Percentiles rank a stretch among this genome's conserved stretches.
Conservation (phyloP, 257 asterid species). For the Salvia splendens region DNA sequence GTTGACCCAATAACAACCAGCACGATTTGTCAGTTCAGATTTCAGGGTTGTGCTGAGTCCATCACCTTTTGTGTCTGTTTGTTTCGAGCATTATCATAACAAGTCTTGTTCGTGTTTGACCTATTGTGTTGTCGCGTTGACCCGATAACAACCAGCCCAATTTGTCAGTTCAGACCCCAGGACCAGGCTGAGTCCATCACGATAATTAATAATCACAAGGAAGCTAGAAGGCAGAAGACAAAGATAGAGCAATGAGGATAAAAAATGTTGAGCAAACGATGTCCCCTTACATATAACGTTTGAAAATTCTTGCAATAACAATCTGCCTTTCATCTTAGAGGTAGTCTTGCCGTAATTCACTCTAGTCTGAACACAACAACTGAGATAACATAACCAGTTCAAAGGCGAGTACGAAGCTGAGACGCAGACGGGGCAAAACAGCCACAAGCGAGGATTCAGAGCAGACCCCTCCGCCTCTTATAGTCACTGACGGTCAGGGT, state of each 20-base stretch:
- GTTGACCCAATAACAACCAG: no score
- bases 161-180: no score
- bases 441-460: conserved; percentile 32
- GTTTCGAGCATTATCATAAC: no score
- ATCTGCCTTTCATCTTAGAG: not conserved
- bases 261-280: not conserved
- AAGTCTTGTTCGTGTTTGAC: no score
- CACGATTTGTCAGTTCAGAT: no score
- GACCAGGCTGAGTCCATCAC: no score
- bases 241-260: not conserved
- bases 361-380: no score
- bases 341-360: no score
- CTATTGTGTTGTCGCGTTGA: no score
- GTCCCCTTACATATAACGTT: not conserved
- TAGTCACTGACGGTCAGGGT: conserved; percentile 91
- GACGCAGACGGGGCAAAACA: not conserved
- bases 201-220: not conserved
- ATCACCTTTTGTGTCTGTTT: no score
- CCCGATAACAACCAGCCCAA: no score
- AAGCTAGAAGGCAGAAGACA: not conserved
- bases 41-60: no score
- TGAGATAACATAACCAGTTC: not conserved
- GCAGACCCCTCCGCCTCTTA: conserved; percentile 90
- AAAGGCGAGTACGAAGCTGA: not conserved
- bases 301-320: conserved; percentile 1